A percentile compares a stretch with the other conserved stretches of the same genome.
phyloP scores from a whole-genome alignment of 2,329 filamentous ascomycete genomes.

The Aspergillus novoparasiticus region DNA sequence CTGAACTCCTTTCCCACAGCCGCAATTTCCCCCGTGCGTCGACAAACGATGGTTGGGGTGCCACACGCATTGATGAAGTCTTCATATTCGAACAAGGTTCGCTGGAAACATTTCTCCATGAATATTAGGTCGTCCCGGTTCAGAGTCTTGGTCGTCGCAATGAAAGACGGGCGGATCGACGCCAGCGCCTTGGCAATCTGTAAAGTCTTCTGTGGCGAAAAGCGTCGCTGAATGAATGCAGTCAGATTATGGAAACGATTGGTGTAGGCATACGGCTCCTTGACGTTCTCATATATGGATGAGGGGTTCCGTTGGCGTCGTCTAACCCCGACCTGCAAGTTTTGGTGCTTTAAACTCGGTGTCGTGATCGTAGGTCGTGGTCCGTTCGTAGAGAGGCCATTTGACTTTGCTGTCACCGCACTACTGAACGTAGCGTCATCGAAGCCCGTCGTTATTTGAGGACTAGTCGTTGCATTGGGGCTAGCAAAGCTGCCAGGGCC shows the following conservation, averaged over 20 bases:
- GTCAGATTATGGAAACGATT: slow-evolving; percentile 87
- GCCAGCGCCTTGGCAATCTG: slow-evolving; percentile 85
- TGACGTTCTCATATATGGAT: slow-evolving; percentile 84
- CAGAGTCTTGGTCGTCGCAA: slow-evolving; percentile 86
- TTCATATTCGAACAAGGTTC: slow-evolving; percentile 89
- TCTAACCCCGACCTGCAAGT: slow-evolving; percentile 44
- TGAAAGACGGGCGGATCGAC: slow-evolving; percentile 89
- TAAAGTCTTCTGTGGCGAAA: slow-evolving; percentile 73
- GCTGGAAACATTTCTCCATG: slow-evolving; percentile 96
- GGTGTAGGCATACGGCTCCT: slow-evolving; percentile 88
- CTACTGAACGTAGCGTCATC: slow-evolving; percentile 39
- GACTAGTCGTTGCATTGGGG: slow-evolving; percentile 60
- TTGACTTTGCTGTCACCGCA: slow-evolving; percentile 29
- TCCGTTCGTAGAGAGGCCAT: slow-evolving; percentile 32
- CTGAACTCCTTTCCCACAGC: slow-evolving; percentile 95
- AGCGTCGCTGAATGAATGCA: slow-evolving; percentile 75
- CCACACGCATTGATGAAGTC: slow-evolving; percentile 87
- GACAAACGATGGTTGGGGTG: slow-evolving; percentile 87
- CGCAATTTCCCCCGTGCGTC: slow-evolving; percentile 91
- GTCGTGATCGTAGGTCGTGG: slow-evolving; percentile 45
- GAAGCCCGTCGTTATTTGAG: slow-evolving; percentile 49
- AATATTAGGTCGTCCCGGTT: slow-evolving; percentile 89
- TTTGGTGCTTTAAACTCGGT: slow-evolving; percentile 47
- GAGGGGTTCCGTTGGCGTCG: slow-evolving; percentile 71
- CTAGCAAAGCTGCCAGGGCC: slow-evolving; percentile 59